These are phyloP conservation scores for Solanum hybrid DNA, from an alignment of 305 asterid genomes.

Conservation along the genomic window DNA sequence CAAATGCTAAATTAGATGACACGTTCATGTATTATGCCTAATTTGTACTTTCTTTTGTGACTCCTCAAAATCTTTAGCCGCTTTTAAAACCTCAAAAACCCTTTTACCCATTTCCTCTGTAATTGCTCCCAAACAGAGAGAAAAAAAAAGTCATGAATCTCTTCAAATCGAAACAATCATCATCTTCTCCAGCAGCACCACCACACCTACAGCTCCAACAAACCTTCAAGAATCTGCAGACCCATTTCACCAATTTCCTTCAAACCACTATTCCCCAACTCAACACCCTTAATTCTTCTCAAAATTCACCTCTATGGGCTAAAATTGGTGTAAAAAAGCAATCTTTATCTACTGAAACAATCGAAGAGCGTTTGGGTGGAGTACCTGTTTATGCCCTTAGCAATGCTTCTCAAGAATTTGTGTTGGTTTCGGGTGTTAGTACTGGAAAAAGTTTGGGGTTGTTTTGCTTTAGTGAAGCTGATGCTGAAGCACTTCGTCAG, in stretches of 20 bases:
- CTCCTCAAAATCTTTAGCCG: neutral
- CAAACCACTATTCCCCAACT: conserved; percentile 11
- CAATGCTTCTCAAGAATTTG: conserved; percentile 62
- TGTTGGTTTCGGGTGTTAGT: conserved; percentile 52
- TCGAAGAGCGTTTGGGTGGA: conserved; percentile 78
- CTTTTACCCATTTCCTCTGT: neutral
- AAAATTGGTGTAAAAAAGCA: conserved; percentile 22
- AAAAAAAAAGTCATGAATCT: conserved; percentile 16
- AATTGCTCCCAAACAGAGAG: neutral
- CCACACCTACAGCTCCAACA: conserved; percentile 40
- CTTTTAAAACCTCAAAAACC: neutral
- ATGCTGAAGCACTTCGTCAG: conserved; percentile 53
- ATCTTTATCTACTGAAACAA: conserved; percentile 36
- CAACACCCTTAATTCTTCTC: conserved; percentile 13
- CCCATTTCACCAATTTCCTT: conserved; percentile 45
- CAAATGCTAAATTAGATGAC: neutral
- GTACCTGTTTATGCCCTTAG: conserved; percentile 80
- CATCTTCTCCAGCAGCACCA: conserved; percentile 14
- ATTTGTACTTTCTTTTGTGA: neutral
- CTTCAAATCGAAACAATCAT: conserved; percentile 16
- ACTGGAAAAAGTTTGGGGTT: conserved; percentile 56
- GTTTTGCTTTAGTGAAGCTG: conserved; percentile 70
- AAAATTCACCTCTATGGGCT: conserved; percentile 29
- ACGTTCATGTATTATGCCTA: neutral
- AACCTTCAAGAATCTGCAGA: conserved; percentile 52